Base-by-base conservation (phyloP, 192 early-diverging fungal genomes). In the Physocladia obscura region DNA sequence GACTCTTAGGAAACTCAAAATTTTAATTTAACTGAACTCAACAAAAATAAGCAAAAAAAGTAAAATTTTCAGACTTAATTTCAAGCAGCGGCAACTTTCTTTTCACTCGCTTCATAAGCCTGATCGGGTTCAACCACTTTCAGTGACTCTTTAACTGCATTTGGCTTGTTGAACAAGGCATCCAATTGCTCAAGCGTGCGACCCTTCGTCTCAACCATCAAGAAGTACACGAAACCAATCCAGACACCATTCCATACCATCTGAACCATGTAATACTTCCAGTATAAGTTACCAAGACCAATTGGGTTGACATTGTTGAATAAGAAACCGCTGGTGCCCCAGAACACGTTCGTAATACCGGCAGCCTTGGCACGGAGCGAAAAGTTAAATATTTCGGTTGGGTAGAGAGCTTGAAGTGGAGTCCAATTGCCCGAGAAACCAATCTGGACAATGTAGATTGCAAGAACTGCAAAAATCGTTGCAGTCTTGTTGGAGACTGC, bases 131-230 rank as follows among this genome's bases (percentile, higher is more conserved):
- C n/a, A n/a, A n/a, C n/a, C n/a, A n/a, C n/a, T n/a, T n/a, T 44
- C 40, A 44, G 40, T 13, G 40, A 44, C n/a, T 8, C n/a, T n/a
- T 44, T 44, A n/a, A 44, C 40, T 13, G 40, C 11, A n/a, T 44
- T 44, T 8, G 40, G 40, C 40, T 8, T 13, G 11, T 56, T 21
- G 22, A 56, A 56, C 24, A 56, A 6, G 8, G 8, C 54, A 22
- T 32, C 54, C 24, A 56, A 17, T 21, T 56, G 8, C 34, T 69
- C 67, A 5, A 69, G 67, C 8, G 67, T 69, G 57, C 26, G 67
- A 27, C 57, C 57, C 58, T 67, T 69, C 26, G 67, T 69, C 35
- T 69, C 67, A 34, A 63, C 24, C 21, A 69, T 27, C 57, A 69
- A 69, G 67, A 69, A 35, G 61, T 69, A 69, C n/a, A 69, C 37